phyloP scores from a whole-genome alignment of 2,329 filamentous ascomycete species.

The Beauveria asiatica region DNA sequence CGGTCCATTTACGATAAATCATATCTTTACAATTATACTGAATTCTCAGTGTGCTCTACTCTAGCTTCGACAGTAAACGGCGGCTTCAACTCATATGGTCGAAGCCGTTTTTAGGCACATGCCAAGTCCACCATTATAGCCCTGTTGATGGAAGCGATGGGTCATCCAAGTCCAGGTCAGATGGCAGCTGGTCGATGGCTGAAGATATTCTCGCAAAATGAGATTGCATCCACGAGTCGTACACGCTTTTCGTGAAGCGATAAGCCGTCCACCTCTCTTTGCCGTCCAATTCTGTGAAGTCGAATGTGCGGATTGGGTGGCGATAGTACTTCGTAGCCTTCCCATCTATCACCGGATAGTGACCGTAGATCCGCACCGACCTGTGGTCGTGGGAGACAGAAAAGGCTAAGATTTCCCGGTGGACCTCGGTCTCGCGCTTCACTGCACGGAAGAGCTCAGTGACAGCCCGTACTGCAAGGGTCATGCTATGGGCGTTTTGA shows the following conservation, averaged over 20 bases:
- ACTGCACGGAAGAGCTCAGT: conserved; percentile 28
- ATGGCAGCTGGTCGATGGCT: not conserved
- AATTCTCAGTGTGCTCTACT: no score
- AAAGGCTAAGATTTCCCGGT: conserved; percentile 23
- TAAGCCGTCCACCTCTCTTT: conserved; percentile 1
- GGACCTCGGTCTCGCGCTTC: conserved; percentile 23
- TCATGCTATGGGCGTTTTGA: conserved; percentile 22
- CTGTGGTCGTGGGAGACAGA: conserved; percentile 3
- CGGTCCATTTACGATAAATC: no score
- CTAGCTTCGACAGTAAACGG: no score
- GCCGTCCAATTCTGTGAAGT: not conserved
- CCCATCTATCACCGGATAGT: not conserved
- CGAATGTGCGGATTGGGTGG: not conserved
- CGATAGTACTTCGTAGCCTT: not conserved
- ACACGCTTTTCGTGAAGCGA: conserved; percentile 1
- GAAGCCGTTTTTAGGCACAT: no score
- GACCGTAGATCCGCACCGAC: not conserved
- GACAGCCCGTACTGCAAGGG: conserved; percentile 26
- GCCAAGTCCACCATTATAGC: no score
- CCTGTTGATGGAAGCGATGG: not conserved
- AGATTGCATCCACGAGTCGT: not conserved
- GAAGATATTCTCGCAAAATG: not conserved
- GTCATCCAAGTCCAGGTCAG: not conserved
- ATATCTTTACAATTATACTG: no score
- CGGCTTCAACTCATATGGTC: no score